Evolutionary conservation across 2,329 filamentous ascomycete species (phyloP), one percentile per base, ranked within the genome.

Genomic region (Ambrosiella beaveri): DNA sequence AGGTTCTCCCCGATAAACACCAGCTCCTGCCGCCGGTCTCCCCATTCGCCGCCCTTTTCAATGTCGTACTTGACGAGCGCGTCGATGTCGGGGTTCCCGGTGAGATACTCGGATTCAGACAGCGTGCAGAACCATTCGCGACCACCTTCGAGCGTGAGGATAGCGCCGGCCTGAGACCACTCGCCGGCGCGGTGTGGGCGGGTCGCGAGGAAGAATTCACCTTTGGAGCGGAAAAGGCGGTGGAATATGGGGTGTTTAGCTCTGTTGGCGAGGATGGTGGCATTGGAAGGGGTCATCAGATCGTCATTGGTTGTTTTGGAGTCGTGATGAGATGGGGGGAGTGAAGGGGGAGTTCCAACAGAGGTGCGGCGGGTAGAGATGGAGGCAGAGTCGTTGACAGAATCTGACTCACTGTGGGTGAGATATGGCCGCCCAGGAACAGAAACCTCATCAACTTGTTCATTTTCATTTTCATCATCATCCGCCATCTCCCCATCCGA

Each of bases 1-100:
- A 88, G 71, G 4, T 74, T 73, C 66, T 86, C 82, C 0, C 84
- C 84, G 59, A 88, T 87, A 61, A 88, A 85, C 2, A 88, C 84
- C 6, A 88, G 66, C 66, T 88, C 84, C 65, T 88, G 84, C 1
- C 84, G 73, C 1, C 84, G 73, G 63, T 88, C 84, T 0, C 82
- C 84, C 81, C 82, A 87, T 60, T 79, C 74, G 0, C 77, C 78
- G 4, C 76, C 75, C 35, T 75, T 74, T 6, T 70, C 65, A 19
- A 79, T 73, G 62, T 79, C 75, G 58, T 76, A 71, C 47, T 68
- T 64, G 11, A 78, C 72, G 0, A 77, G 74, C 6, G 70, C 69
- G 39, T 78, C 71, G 0, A 76, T 72, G n/a, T 72, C 67, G 0
- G 68, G 66, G 57, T 79, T 70, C 54, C 75, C 70, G 0, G 76